Evolutionary conservation across 441 rosid genomes (phyloP).

Genomic region (Iberis amara): DNA sequence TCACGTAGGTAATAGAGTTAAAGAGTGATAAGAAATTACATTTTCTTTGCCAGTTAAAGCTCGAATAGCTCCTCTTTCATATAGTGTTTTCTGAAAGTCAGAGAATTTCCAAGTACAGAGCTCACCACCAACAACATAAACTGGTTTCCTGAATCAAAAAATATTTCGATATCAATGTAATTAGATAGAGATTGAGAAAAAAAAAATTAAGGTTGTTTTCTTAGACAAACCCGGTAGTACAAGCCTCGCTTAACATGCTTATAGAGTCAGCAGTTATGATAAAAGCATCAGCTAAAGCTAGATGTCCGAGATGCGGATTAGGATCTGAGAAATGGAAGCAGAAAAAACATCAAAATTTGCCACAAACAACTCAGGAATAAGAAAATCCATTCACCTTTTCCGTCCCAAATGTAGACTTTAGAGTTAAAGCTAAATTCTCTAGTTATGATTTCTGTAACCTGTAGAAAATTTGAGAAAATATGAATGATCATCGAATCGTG

Average conservation of each 20-base stretch:
- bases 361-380: neutral
- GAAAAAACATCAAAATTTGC: conserved; percentile 10
- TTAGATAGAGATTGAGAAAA: neutral
- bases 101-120: conserved; percentile 59
- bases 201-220: neutral
- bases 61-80: conserved; percentile 46
- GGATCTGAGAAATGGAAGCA: conserved; percentile 34
- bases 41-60: conserved; percentile 54
- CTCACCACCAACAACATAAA: conserved; percentile 59
- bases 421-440: conserved; percentile 40
- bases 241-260: conserved; percentile 72
- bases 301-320: conserved; percentile 70
- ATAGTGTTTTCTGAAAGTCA: conserved; percentile 50
- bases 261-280: conserved; percentile 67
- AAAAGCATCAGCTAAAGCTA: conserved; percentile 65
- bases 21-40: conserved; percentile 34
- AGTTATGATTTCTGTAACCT: conserved; percentile 42
- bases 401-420: conserved; percentile 54
- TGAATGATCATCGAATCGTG: conserved; percentile 6
- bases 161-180: conserved; percentile 2
- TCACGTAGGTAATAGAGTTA: neutral
- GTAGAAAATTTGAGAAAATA: conserved; percentile 4
- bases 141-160: conserved; percentile 46
- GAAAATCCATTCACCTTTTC: conserved; percentile 37
- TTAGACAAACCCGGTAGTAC: conserved; percentile 53